A percentile compares a stretch with the other conserved stretches of the same genome.
These are phyloP conservation scores for Hylodesmum podocarpum DNA, from an alignment of 306 rosid genomes.

Conservation along the genomic window DNA sequence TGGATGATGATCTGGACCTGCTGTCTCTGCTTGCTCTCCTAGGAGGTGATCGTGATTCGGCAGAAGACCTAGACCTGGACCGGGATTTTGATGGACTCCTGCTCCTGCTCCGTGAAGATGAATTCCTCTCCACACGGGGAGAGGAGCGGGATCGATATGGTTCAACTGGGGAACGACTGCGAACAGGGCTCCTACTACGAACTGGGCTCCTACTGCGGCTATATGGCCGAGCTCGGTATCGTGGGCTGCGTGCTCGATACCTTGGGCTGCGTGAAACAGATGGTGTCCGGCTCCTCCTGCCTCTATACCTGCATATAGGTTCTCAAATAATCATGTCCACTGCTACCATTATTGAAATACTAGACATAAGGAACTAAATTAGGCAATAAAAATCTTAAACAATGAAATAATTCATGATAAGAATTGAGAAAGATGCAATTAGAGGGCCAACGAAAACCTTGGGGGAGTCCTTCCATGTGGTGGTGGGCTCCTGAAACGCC, in stretches of 20 bases:
- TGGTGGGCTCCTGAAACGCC: conserved; percentile 94
- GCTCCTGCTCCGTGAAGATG: conserved; percentile 69
- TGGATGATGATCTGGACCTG: conserved; percentile 64
- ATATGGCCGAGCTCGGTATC: conserved; percentile 56
- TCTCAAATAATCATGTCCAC: background rate
- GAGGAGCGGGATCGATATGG: conserved; percentile 49
- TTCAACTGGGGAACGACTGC: conserved; percentile 63
- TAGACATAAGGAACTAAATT: background rate
- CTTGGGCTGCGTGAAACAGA: conserved; percentile 85
- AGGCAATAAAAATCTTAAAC: background rate
- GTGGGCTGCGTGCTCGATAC: conserved; percentile 93
- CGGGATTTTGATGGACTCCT: conserved; percentile 46
- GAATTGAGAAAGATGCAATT: background rate
- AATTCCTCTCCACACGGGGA: conserved; percentile 49
- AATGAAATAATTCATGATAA: background rate
- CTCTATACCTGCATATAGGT: conserved; percentile 59
- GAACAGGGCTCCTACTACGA: conserved; percentile 56
- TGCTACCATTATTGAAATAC: background rate
- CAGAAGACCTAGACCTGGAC: conserved; percentile 49
- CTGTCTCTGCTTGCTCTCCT: conserved; percentile 42
- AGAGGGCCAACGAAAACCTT: conserved; percentile 47
- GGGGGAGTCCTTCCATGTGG: conserved; percentile 81
- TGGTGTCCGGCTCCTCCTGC: conserved; percentile 84
- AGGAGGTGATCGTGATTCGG: conserved; percentile 58
- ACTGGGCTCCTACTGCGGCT: conserved; percentile 67